Base-by-base conservation (phyloP, 495 filamentous ascomycete genomes). In the Penicillium lagena region DNA sequence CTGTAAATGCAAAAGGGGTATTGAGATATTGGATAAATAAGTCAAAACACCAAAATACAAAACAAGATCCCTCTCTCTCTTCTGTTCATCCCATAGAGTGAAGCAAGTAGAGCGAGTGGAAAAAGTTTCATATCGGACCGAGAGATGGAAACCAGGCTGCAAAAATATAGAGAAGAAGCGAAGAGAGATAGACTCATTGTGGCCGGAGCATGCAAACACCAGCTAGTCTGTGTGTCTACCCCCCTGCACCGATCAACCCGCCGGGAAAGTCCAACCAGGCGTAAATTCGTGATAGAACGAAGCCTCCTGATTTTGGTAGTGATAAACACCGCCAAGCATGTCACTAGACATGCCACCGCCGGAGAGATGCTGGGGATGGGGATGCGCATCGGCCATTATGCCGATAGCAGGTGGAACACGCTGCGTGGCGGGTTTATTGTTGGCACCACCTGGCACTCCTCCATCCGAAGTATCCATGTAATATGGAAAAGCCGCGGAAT, bases 201-300 rank as follows among this genome's bases (percentile, higher is more conserved):
- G 32, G 3, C 2, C 31, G 5, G 7, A 12, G 22, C 22, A 22
- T 22, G 4, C 22, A 22, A 22, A 22, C 22, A 22, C 2, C 22
- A 22, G 22, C 22, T 22, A 3, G 22, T 22, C 22, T 22, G 22
- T 22, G 6, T 22, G 22, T 6, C 22, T 22, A 22, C 22, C 0
- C 15, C 15, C 15, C 15, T 17, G 15, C 15, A 17, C 1, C 15
- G 4, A 22, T 22, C 22, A 64, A 33, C 54, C 56, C 33, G 56
- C 58, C 7, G 62, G 58, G 38, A 64, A 69, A 32, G 45, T 47
- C 66, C 66, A 69, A 13, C 49, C 52, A 14, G 66, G 42, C 10
- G 62, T 41, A 39, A 64, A 51, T 7, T 54, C 45, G 37, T 49
- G 51, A 31, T 64, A 67, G 30, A 57, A 51, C 9, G 55, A 40